These are phyloP conservation scores for Flueggea neowawraea DNA, from an alignment of 441 rosid genomes.

Conservation along the genomic window DNA sequence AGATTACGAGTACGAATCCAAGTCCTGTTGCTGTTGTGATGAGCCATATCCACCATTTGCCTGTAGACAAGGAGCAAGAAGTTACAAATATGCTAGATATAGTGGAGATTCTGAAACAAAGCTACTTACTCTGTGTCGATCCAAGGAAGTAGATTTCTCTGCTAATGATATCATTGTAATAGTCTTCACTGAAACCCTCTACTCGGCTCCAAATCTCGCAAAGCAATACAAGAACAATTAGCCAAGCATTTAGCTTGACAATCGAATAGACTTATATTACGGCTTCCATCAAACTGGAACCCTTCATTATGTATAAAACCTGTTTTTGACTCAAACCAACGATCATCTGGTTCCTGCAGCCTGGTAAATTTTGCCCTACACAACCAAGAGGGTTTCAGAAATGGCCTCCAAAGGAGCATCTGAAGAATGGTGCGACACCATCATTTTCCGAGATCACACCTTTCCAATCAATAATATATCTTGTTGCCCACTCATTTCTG, in stretches of 20 bases:
- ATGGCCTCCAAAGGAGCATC: no score
- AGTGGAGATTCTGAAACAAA: background rate
- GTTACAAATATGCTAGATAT: no score
- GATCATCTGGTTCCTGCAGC: background rate
- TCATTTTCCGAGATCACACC: no score
- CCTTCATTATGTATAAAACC: background rate
- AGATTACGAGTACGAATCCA: no score
- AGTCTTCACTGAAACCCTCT: background rate
- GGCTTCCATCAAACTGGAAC: slow-evolving; percentile 4
- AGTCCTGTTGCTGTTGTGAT: no score
- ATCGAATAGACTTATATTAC: slow-evolving; percentile 1
- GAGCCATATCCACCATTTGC: no score
- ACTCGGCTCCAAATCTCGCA: slow-evolving; percentile 23
- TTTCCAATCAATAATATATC: no score
- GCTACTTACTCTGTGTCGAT: background rate
- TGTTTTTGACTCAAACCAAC: background rate
- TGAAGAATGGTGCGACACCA: no score
- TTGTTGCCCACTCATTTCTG: background rate
- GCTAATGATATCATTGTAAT: background rate
- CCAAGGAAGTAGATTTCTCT: background rate
- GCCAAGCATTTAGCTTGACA: slow-evolving; percentile 16
- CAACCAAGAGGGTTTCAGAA: no score
- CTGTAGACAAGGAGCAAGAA: no score
- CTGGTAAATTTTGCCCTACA: no score
- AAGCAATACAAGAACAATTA: slow-evolving; percentile 22